These are phyloP conservation scores for Aspergillus versicolor DNA, from an alignment of 2,329 filamentous ascomycete genomes.

Conservation along the genomic window DNA sequence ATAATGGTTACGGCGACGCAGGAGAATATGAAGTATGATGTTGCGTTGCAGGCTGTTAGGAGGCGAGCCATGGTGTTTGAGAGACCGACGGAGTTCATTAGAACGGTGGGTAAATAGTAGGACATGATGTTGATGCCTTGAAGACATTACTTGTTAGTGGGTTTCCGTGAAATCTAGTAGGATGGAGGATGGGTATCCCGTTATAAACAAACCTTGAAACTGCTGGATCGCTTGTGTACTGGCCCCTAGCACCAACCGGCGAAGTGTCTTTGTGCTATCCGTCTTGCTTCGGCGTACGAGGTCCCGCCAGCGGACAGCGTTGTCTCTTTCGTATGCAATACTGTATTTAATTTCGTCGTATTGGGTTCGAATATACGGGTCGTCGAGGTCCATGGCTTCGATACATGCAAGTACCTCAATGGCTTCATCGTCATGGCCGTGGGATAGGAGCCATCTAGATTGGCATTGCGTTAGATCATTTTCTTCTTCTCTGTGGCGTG, in stretches of 20 bases:
- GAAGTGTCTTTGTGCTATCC: slow-evolving; percentile 47
- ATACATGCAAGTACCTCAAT: slow-evolving; percentile 51
- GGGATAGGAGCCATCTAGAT: slow-evolving; percentile 44
- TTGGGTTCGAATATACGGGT: slow-evolving; percentile 47
- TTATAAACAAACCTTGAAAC: slow-evolving; percentile 25
- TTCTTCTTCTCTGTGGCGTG: too few species aligned
- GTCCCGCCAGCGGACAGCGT: slow-evolving; percentile 52
- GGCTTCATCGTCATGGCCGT: slow-evolving; percentile 47
- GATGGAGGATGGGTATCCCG: not conserved
- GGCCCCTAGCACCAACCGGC: slow-evolving; percentile 53
- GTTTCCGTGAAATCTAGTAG: too few species aligned
- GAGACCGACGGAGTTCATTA: slow-evolving; percentile 58
- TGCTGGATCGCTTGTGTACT: slow-evolving; percentile 57
- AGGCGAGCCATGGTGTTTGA: slow-evolving; percentile 53
- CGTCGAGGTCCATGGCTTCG: slow-evolving; percentile 45
- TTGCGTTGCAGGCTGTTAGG: slow-evolving; percentile 56
- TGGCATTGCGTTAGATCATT: not conserved
- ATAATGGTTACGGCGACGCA: slow-evolving; percentile 49
- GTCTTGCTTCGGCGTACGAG: slow-evolving; percentile 44
- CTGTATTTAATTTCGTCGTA: slow-evolving; percentile 49
- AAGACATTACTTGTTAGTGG: not conserved
- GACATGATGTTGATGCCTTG: slow-evolving; percentile 37
- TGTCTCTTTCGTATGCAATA: slow-evolving; percentile 50
- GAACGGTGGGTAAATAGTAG: slow-evolving; percentile 59
- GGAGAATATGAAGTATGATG: slow-evolving; percentile 51